Evolutionary conservation across 2,329 filamentous ascomycete genomes (phyloP), one percentile per base, ranked within the genome.

Genomic region (Exophiala dermatitidis): DNA sequence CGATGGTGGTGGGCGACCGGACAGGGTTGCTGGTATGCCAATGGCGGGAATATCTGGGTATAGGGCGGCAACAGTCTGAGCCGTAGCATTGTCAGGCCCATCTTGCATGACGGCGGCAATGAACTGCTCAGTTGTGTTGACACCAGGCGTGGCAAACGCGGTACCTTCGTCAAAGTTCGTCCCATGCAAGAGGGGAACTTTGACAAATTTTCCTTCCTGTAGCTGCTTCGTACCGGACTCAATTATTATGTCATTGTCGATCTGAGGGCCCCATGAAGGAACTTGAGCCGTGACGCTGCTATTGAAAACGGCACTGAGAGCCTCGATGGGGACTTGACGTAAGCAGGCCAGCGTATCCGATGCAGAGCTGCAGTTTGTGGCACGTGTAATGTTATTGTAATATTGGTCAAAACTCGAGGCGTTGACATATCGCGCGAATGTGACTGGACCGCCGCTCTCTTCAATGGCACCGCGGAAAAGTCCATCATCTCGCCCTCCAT

Each of bases 141-240:
- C 54, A 10, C 75, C 77, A 4, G 56, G 65, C 7, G 74, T 73
- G 0, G 72, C 76, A 61, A 84, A 84, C 1, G 71, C 70, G 0
- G 77, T 77, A 2, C 82, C 84, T 64, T 88, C 84, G 60, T 87
- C 84, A 1, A 77, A 77, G 65, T 85, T 86, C 34, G 76, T 77
- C 4, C 85, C 84, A 33, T 76, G 70, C 4, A 88, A 72, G 38
- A 86, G 76, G 1, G 83, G 81, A 0, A 86, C 80, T 48, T 80
- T 74, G 52, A 85, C 77, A 58, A 86, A 85, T 12, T 75, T 74
- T 44, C 82, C 82, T 3, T 74, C 65, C 1, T 70, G 68, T 4
- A 87, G 69, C 59, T 83, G 79, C 5, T 74, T 65, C 6, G 77
- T 78, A 1, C 74, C 76, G 57, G 74, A 77, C 45, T 50, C 46